Base-by-base conservation (phyloP, 305 asterid species). In the Solanum hybrid region DNA sequence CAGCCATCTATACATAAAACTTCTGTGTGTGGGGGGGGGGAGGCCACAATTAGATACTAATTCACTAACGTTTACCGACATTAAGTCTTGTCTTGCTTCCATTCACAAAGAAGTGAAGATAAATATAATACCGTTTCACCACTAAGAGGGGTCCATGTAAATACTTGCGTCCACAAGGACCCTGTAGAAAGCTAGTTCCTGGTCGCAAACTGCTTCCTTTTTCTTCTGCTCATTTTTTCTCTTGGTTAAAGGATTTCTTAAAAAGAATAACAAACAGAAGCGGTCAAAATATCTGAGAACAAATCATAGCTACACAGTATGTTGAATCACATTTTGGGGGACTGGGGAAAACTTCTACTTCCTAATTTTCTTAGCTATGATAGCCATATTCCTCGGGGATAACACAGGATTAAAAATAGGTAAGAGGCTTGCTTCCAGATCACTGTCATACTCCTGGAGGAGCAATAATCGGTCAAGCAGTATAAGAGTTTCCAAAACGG, bases 381-480 rank as follows among this genome's bases (percentile, higher is more conserved):
- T 88, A 90, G 98, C 98, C 91, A 95, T 90, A 91, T 97, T 97
- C 93, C 99, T 93, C 24, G 99, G 98, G 88, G 99, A 97, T 91
- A 97, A 93, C 86, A 93, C 87, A 24, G 98, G 98, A 90, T 96
- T 95, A 73, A 97, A 97, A 90, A 97, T 80, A 32, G 98, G 97
- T 51, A 95, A 86, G 94, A 95, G 89, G 88, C 90, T 93, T 10
- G 93, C 95, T 87, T 91, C 92, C 89, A 93, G 87, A 39, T 83
- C 88, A 89, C 92, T 89, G 83, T 92, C 93, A 89, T 93, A 95
- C 92, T 96, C 99, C 94, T 96, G 99, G 92, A 96, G 98, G 94
- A 93, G 96, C 89, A 96, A 89, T 39, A 97, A 90, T 89, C 99
- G 93, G 92, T 97, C 99, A 33, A 97, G 99, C 84, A 96, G 95